Percentiles rank a stretch among this genome's conserved stretches.
Evolutionary conservation across 139 green algal species (phyloP).

Genomic region (Dunaliella primolecta): DNA sequence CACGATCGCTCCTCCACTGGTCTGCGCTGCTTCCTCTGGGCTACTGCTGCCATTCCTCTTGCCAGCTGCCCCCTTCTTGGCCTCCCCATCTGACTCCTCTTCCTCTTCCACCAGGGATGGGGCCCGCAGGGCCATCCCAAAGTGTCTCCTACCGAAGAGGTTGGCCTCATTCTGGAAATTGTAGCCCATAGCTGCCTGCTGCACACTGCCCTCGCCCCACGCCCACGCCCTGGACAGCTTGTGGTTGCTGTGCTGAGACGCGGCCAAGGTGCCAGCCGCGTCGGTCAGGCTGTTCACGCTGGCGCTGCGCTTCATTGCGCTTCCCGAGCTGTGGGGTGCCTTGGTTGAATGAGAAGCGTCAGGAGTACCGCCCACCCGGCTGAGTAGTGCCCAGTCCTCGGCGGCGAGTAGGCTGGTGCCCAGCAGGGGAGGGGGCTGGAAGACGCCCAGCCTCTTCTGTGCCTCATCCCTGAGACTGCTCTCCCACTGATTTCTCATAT

Average conservation of each 20-base stretch:
- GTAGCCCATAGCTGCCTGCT: neutral
- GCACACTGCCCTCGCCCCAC: neutral
- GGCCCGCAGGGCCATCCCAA: neutral
- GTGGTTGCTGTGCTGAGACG: neutral
- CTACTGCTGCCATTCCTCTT: neutral
- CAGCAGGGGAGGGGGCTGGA: constrained; percentile 29
- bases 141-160: neutral
- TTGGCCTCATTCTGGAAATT: neutral
- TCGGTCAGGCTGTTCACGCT: constrained; percentile 37
- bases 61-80: neutral
- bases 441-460: constrained; percentile 31
- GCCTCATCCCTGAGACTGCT: constrained; percentile 34
- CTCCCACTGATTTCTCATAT: constrained; percentile 44
- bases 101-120: neutral
- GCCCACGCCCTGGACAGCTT: neutral
- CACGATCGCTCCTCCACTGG: neutral
- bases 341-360: neutral
- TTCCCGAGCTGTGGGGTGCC: neutral
- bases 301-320: constrained; percentile 43
- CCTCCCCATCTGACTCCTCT: neutral
- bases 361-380: constrained; percentile 18
- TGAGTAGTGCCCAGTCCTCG: constrained; percentile 46
- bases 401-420: constrained; percentile 28
- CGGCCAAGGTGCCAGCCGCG: constrained; percentile 12
- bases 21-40: neutral